phyloP scores from a whole-genome alignment of 1,284 basidiomycete genomes.

The Trichosporon inkin region DNA sequence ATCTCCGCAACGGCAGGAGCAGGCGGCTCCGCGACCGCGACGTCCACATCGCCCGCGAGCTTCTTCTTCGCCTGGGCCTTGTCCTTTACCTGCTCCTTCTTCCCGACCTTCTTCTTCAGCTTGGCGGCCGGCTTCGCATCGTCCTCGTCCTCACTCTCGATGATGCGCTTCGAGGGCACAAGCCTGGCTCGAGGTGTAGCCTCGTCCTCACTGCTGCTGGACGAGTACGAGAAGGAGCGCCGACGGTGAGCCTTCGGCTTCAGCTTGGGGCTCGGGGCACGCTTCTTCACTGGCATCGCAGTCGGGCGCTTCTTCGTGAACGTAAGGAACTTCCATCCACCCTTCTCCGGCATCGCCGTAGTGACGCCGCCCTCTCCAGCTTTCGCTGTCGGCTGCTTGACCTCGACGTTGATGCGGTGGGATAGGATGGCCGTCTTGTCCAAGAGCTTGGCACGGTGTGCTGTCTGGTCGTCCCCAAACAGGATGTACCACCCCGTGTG shows the following conservation, averaged over 20 bases:
- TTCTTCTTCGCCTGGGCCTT: slow-evolving; percentile 18
- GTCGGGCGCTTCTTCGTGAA: slow-evolving; percentile 24
- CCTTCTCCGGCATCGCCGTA: slow-evolving; percentile 20
- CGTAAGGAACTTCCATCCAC: slow-evolving; percentile 34
- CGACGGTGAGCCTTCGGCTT: slow-evolving; percentile 14
- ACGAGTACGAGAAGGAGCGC: slow-evolving; percentile 23
- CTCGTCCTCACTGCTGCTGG: slow-evolving; percentile 26
- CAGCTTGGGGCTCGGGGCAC: slow-evolving; percentile 23
- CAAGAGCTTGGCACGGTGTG: slow-evolving; percentile 33
- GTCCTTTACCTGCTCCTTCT: slow-evolving; percentile 32
- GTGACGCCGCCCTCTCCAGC: slow-evolving; percentile 14
- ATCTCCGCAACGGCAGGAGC: slow-evolving; percentile 34
- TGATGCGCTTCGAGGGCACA: slow-evolving; percentile 7
- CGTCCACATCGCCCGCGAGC: slow-evolving; percentile 18
- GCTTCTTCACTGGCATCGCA: slow-evolving; percentile 27
- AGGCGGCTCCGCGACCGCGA: slow-evolving; percentile 14
- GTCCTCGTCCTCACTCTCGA: slow-evolving; percentile 12
- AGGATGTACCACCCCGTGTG: slow-evolving; percentile 46
- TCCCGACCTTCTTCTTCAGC: slow-evolving; percentile 30
- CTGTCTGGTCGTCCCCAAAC: slow-evolving; percentile 35
- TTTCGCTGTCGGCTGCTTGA: slow-evolving; percentile 28
- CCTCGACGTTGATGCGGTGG: slow-evolving; percentile 29
- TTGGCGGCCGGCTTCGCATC: slow-evolving; percentile 18
- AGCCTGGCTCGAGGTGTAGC: neutral
- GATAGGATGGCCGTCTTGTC: slow-evolving; percentile 38